These are phyloP conservation scores for Polygonum maritimum DNA, from an alignment of 148 eudicot genomes.

Conservation along the genomic window DNA sequence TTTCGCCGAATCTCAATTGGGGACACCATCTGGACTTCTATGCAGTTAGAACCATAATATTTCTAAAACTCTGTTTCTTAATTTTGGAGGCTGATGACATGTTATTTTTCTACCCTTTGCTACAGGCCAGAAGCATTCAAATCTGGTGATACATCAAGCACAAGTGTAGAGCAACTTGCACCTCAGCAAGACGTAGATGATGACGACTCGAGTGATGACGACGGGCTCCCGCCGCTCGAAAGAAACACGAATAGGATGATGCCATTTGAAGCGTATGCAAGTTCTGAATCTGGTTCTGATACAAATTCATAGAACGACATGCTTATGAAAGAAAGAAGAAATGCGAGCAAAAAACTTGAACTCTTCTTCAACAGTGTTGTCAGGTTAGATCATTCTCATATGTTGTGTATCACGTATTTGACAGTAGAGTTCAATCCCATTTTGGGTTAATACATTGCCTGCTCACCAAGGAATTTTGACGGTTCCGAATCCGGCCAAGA, in stretches of 20 bases:
- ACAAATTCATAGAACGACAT: constrained; percentile 20
- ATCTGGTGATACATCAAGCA: constrained; percentile 21
- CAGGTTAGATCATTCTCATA: no score
- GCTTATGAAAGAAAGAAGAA: not conserved
- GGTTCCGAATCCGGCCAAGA: no score
- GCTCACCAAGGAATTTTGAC: no score
- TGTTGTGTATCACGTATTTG: no score
- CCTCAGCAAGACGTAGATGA: constrained; percentile 30
- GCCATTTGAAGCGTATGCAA: constrained; percentile 32
- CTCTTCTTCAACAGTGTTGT: not conserved
- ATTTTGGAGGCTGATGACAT: no score
- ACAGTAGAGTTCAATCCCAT: not conserved
- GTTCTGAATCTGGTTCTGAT: constrained; percentile 43
- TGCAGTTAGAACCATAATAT: no score
- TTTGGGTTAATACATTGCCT: not conserved
- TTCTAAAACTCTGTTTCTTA: no score
- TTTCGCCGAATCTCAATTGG: no score
- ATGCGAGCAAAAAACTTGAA: not conserved
- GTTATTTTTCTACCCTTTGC: constrained; percentile 12
- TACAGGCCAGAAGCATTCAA: constrained; percentile 88
- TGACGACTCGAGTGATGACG: constrained; percentile 44
- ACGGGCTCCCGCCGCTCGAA: constrained; percentile 81
- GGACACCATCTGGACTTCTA: no score
- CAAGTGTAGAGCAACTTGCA: constrained; percentile 11
- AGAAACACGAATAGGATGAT: constrained; percentile 50